phyloP scores from a whole-genome alignment of 805 yeast genomes.

The Candida tammaniensis region DNA sequence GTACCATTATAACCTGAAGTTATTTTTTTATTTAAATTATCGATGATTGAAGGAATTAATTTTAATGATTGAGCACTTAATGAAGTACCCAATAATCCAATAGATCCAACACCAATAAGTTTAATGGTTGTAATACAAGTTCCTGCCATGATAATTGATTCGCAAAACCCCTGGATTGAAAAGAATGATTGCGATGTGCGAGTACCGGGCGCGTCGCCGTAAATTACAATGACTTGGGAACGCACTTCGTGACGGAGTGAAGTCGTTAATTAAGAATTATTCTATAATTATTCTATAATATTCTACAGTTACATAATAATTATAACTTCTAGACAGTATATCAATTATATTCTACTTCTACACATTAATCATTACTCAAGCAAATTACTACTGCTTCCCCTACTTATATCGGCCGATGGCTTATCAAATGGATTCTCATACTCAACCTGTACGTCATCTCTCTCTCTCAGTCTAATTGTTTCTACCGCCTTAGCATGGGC shows the following conservation, averaged over 20 bases:
- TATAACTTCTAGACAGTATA: background rate
- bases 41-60: slow-evolving; percentile 28
- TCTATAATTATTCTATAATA: no score
- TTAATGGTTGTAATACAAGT: slow-evolving; percentile 49
- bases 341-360: background rate
- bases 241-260: no score
- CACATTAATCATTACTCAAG: no score
- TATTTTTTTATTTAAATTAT: slow-evolving; percentile 13
- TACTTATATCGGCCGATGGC: no score
- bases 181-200: slow-evolving; percentile 13
- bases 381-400: no score
- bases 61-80: slow-evolving; percentile 40
- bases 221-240: background rate
- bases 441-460: slow-evolving; percentile 1
- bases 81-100: slow-evolving; percentile 62
- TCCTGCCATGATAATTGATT: slow-evolving; percentile 19
- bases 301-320: background rate
- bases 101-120: slow-evolving; percentile 60
- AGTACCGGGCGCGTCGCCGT: slow-evolving; percentile 1
- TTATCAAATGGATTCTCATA: slow-evolving; percentile 7
- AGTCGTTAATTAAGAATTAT: no score
- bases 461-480: slow-evolving; percentile 5
- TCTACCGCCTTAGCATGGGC: slow-evolving; percentile 27
- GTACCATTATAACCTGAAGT: slow-evolving; percentile 17
- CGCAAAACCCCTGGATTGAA: slow-evolving; percentile 5